Evolutionary conservation across 179 eudicot species (phyloP), one percentile per base, ranked within the genome.

Genomic region (Patellifolia procumbens): DNA sequence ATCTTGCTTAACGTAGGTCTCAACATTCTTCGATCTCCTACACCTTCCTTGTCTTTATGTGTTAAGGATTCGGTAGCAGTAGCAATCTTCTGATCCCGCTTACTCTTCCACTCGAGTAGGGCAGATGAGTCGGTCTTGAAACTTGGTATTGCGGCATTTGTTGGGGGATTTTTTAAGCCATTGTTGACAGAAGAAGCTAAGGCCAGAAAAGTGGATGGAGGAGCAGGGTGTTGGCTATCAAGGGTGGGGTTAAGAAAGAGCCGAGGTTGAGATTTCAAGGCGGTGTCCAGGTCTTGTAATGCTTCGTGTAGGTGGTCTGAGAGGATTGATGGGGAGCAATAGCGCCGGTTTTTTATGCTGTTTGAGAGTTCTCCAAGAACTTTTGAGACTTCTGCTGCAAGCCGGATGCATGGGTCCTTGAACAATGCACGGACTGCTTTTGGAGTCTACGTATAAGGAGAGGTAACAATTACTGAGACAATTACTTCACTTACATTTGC

Each of bases 1-100:
- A 91, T 81, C 87, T 88, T 92, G 68, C 98, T 94, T 66, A 85
- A 39, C 1, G 94, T 84, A 1, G 97, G 92, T 79, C 91, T 83
- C 39, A 94, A 77, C 78, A 74, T 76, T 75, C 75, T 84, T 70
- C 42, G 48, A 16, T 79, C 78, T 28, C 78, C 79, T 65, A 51
- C 74, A 20, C 48, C 73, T 53, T n/a, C 68, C 32, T 72, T 69
- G 45, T 70, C 77, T 16, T 62, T 53, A 59, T 65, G 24, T 42
- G 49, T 16, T 13, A 46, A 16, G 11, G 34, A 20, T n/a, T 43
- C 72, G 1, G 39, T 9, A 10, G 52, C 39, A 26, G 19, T 29
- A 43, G 51, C 29, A 5, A 31, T 66, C 52, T 32, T 72, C 17
- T 48, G 58, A 68, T 72, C 76, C 19, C 53, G 74, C 72, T 78